phyloP scores from a whole-genome alignment of 2,329 filamentous ascomycete species.

The Aspergillus piperis region DNA sequence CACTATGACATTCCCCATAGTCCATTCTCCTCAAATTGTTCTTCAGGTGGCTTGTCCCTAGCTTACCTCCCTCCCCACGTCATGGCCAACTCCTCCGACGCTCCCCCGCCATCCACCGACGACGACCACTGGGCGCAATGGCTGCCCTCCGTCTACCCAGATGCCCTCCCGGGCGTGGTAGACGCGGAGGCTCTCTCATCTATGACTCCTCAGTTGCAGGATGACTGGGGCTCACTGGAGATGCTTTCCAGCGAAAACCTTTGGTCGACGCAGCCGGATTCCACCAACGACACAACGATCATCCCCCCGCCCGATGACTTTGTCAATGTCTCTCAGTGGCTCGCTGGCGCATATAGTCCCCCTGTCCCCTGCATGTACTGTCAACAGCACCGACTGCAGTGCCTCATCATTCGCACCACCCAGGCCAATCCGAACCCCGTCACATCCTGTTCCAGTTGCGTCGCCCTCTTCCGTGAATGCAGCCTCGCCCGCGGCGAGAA shows the following conservation, averaged over 20 bases:
- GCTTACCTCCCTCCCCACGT: not conserved
- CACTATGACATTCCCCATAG: not conserved
- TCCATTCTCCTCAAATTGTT: not conserved
- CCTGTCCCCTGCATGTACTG: constrained; percentile 50
- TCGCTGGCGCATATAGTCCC: constrained; percentile 47
- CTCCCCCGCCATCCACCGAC: not conserved
- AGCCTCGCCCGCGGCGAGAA: constrained; percentile 51
- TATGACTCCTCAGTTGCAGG: not conserved
- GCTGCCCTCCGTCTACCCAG: not conserved
- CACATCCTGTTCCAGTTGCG: constrained; percentile 53
- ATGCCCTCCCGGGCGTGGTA: not conserved
- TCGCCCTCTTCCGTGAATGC: constrained; percentile 54
- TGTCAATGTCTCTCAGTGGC: constrained; percentile 34
- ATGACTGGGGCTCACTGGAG: not conserved
- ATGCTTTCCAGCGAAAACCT: not conserved
- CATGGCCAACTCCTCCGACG: not conserved
- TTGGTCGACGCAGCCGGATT: not conserved
- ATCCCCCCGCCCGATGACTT: constrained; percentile 10
- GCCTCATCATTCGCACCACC: constrained; percentile 52
- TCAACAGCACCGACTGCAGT: constrained; percentile 48
- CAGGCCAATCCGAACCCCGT: constrained; percentile 53
- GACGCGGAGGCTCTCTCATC: not conserved
- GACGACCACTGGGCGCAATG: not conserved
- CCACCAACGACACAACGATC: not conserved
- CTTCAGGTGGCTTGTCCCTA: not conserved